Percentiles rank a stretch among this genome's conserved stretches.
These are phyloP conservation scores for Scopulariopsis brevicaulis DNA, from an alignment of 2,329 filamentous ascomycete species.

Conservation along the genomic window DNA sequence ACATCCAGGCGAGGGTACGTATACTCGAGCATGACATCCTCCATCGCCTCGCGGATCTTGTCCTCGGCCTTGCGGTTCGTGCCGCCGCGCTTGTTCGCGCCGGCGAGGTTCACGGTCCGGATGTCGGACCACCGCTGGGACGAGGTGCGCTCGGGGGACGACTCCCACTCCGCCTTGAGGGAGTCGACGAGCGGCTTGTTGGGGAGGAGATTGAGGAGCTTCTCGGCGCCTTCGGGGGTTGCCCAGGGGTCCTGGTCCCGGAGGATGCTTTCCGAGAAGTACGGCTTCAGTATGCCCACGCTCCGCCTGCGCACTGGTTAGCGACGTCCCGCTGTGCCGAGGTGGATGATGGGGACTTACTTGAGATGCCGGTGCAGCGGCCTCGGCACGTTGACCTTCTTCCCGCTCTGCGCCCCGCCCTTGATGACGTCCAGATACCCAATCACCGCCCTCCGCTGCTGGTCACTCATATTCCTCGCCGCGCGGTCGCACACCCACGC, in stretches of 20 bases:
- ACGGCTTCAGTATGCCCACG: slow-evolving; percentile 68
- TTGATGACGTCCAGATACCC: slow-evolving; percentile 85
- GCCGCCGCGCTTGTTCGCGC: slow-evolving; percentile 62
- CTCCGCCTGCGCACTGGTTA: slow-evolving; percentile 44
- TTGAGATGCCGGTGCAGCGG: slow-evolving; percentile 84
- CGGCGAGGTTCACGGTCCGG: slow-evolving; percentile 69
- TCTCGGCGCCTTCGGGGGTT: slow-evolving; percentile 56
- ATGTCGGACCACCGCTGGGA: slow-evolving; percentile 90
- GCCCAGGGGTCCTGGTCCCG: slow-evolving; percentile 79
- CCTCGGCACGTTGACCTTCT: slow-evolving; percentile 72
- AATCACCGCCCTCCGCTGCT: slow-evolving; percentile 73
- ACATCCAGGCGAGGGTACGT: slow-evolving; percentile 96
- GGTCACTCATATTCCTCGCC: slow-evolving; percentile 74
- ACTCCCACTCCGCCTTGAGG: slow-evolving; percentile 83
- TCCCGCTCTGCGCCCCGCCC: slow-evolving; percentile 75
- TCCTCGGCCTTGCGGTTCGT: slow-evolving; percentile 23
- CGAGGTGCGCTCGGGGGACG: slow-evolving; percentile 65
- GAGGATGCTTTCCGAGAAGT: slow-evolving; percentile 78
- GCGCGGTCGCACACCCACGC: slow-evolving; percentile 95
- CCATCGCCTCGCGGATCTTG: slow-evolving; percentile 76
- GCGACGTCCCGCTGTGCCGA: slow-evolving; percentile 3
- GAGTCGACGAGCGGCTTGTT: slow-evolving; percentile 68
- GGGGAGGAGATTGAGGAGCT: slow-evolving; percentile 74
- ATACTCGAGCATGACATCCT: slow-evolving; percentile 94
- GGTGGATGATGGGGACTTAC: slow-evolving; percentile 27